Base-by-base conservation (phyloP, 2,329 filamentous ascomycete species). In the Knufia petricola region DNA sequence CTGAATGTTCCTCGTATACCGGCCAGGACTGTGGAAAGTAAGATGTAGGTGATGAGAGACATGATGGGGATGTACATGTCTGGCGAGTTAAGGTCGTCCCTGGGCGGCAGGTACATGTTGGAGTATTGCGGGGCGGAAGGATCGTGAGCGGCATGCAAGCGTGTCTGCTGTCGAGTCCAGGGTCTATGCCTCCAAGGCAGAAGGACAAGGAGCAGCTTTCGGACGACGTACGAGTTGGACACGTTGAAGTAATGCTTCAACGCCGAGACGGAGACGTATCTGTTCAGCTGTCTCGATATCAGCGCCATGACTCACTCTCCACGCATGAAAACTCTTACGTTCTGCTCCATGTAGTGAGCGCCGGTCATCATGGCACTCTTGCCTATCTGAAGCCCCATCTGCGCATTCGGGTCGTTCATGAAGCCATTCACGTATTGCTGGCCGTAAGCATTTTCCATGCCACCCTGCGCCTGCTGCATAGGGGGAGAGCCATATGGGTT, bases 31-130 rank as follows among this genome's bases (percentile, higher is more conserved):
- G 90, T 92, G 3, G 87, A 94, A 9, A 98, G 78, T 28, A 98
- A 82, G 56, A 98, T 94, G 67, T 98, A 98, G 20, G 92, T 98
- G 40, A 96, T 88, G 46, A 98, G 75, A 1, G 92, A 90, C 92
- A 98, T 98, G 61, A 94, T 84, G 51, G 89, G 89, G 60, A 98
- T 98, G 71, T 98, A 98, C 89, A 98, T 96, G 69, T 98, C 92
- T 13, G 94, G 92, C 56, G 87, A 94, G 69, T 98, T 98, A 67
- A 96, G 75, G 63, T 98, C 92, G 66, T 98, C 90, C 55, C 92
- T 78, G 1, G 92, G 92, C 3, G 92, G 87, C 6, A 95, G 77
- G 68, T 92, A 98, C 63, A 68, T 70, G 49, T 69, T 72, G 24
- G 66, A 69, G 55, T 72, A 71, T 57, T 71, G 65, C 61, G 70